Conservation (phyloP, 78 protist species). For the Dictyostelium capitatum region DNA sequence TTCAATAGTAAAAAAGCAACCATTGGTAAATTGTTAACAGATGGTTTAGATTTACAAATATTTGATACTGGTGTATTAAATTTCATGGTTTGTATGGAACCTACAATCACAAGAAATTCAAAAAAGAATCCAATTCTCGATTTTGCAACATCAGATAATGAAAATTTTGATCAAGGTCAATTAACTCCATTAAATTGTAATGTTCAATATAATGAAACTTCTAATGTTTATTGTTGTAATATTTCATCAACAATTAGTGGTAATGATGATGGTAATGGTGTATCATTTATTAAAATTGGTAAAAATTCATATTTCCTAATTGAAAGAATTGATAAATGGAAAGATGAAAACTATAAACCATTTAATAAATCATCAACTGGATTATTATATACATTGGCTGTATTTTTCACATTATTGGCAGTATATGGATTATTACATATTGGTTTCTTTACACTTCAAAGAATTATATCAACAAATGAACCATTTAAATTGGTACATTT, state of each 20-base stretch:
- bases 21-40: constrained; percentile 24
- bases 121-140: constrained; percentile 20
- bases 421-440: constrained; percentile 19
- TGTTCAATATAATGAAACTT: neutral
- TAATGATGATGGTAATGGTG: neutral
- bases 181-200: constrained; percentile 39
- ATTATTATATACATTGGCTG: constrained; percentile 30
- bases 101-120: neutral
- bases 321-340: constrained; percentile 37
- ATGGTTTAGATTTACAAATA: constrained; percentile 34
- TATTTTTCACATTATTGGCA: neutral
- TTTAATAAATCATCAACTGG: neutral
- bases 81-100: constrained; percentile 17
- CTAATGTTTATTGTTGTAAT: constrained; percentile 32
- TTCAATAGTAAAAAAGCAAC: constrained; percentile 15
- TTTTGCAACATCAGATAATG: neutral
- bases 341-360: neutral
- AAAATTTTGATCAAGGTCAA: neutral
- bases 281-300: neutral
- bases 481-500: constrained; percentile 56
- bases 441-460: neutral
- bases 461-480: neutral
- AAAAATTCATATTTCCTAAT: constrained; percentile 22
- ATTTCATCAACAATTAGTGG: neutral
- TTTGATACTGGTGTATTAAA: neutral